A percentile compares a stretch with the other conserved stretches of the same genome.
Evolutionary conservation across 345 rosid genomes (phyloP).

Genomic region (Populus tremula): DNA sequence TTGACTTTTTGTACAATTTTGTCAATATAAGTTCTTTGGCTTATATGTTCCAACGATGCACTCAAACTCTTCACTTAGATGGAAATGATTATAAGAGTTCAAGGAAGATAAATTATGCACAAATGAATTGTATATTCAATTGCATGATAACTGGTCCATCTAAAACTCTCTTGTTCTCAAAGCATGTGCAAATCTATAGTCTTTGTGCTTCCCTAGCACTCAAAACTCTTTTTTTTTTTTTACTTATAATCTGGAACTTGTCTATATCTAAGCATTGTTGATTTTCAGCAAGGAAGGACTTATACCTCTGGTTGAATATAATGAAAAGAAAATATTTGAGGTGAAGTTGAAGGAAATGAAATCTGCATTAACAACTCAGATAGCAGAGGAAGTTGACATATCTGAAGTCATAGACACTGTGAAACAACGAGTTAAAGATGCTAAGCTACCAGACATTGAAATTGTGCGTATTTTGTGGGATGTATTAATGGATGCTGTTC

Average conservation of each 20-base stretch:
- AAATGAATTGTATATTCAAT: neutral
- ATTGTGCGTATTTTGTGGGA: constrained; percentile 86
- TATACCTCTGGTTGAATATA: constrained; percentile 79
- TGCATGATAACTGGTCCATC: neutral
- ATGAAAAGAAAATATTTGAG: constrained; percentile 88
- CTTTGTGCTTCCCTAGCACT: neutral
- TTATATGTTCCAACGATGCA: neutral
- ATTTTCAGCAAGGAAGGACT: constrained; percentile 81
- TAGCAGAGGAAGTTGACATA: constrained; percentile 68
- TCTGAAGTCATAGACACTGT: constrained; percentile 80
- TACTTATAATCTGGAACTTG: neutral
- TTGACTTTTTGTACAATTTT: neutral
- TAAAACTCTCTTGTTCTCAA: neutral
- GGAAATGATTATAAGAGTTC: neutral
- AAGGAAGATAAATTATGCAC: neutral
- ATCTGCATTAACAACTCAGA: constrained; percentile 68
- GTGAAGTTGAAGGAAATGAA: constrained; percentile 87
- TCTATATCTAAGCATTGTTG: constrained; percentile 11
- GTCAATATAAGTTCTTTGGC: neutral
- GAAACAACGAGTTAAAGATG: constrained; percentile 79
- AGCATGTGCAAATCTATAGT: neutral
- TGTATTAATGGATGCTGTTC: constrained; percentile 96
- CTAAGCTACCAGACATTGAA: constrained; percentile 74
- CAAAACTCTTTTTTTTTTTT: neutral
- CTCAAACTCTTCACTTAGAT: neutral